Evolutionary conservation across 1,284 basidiomycete species (phyloP).

Genomic region (Austroboletus niveus): DNA sequence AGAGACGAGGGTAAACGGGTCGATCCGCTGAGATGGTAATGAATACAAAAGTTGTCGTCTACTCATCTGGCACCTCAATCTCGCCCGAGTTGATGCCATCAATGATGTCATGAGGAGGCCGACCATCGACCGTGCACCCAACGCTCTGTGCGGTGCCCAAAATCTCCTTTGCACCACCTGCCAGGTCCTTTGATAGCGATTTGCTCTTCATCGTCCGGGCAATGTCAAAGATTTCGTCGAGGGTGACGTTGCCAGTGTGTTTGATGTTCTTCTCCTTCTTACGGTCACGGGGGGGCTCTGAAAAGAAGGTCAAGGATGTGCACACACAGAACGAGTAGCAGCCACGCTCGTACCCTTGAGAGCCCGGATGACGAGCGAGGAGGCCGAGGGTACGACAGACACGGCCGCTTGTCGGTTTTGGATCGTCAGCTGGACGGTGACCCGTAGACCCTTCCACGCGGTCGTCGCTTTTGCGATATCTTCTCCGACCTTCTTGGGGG

Average conservation of each 20-base stretch:
- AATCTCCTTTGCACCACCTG: constrained; percentile 93
- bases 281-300: constrained; percentile 97
- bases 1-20: neutral
- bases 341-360: constrained; percentile 75
- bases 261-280: constrained; percentile 99
- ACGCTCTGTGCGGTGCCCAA: constrained; percentile 91
- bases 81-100: constrained; percentile 96
- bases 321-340: neutral
- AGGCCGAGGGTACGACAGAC: constrained; percentile 96
- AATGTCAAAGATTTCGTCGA: constrained; percentile 95
- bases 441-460: constrained; percentile 99
- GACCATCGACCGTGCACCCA: constrained; percentile 96
- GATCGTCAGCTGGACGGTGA: constrained; percentile 98
- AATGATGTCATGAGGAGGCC: constrained; percentile 93
- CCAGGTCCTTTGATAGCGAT: constrained; percentile 90
- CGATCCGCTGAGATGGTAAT: constrained; percentile 11
- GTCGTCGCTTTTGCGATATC: constrained; percentile 99
- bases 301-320: constrained; percentile 5
- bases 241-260: constrained; percentile 92
- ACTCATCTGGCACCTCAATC: constrained; percentile 93
- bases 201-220: constrained; percentile 96
- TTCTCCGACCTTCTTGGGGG: constrained; percentile 99
- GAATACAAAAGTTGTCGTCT: constrained; percentile 39
- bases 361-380: constrained; percentile 96
- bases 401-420: constrained; percentile 99